Percentiles rank a stretch among this genome's conserved stretches.
phyloP scores from a whole-genome alignment of 495 filamentous ascomycete genomes.

The Rhypophila decipiens region DNA sequence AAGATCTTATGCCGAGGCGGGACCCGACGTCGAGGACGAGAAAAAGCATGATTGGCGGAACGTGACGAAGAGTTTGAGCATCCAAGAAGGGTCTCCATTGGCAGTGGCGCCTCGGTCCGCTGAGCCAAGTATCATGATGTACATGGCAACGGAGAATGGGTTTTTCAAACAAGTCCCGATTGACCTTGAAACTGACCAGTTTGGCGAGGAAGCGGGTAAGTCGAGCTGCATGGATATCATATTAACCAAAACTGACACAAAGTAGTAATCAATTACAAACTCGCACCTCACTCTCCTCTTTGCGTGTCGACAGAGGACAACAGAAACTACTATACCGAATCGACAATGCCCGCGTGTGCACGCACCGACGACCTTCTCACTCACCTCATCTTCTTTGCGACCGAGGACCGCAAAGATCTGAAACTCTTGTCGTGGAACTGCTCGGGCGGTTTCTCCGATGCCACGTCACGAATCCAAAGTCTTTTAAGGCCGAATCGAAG shows the following conservation, averaged over 20 bases:
- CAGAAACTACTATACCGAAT: slow-evolving; percentile 1
- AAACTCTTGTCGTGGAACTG: slow-evolving; percentile 10
- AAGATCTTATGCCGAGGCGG: slow-evolving; percentile 2
- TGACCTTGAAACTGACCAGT: not conserved
- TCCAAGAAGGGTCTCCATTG: slow-evolving; percentile 9
- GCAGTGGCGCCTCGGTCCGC: slow-evolving; percentile 3
- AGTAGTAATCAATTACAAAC: not conserved
- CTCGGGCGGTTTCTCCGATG: slow-evolving; percentile 7
- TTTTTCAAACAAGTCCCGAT: not conserved
- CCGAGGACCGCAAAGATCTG: not conserved
- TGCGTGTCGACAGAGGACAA: slow-evolving; percentile 3
- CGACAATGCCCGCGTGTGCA: slow-evolving; percentile 3
- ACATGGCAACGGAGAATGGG: not conserved
- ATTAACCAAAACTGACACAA: not conserved
- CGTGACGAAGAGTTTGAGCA: slow-evolving; percentile 2
- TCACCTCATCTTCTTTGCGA: slow-evolving; percentile 8
- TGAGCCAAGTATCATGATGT: not conserved
- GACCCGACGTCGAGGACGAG: not conserved
- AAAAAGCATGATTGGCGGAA: slow-evolving; percentile 1
- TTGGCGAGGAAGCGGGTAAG: not conserved
- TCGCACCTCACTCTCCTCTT: not conserved
- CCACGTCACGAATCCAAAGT: slow-evolving; percentile 1
- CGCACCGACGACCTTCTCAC: slow-evolving; percentile 1
- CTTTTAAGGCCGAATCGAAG: slow-evolving; percentile 7
- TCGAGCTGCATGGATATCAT: not conserved